Base-by-base conservation (phyloP, 768 basidiomycete genomes). In the Hydnomerulius pinastri region DNA sequence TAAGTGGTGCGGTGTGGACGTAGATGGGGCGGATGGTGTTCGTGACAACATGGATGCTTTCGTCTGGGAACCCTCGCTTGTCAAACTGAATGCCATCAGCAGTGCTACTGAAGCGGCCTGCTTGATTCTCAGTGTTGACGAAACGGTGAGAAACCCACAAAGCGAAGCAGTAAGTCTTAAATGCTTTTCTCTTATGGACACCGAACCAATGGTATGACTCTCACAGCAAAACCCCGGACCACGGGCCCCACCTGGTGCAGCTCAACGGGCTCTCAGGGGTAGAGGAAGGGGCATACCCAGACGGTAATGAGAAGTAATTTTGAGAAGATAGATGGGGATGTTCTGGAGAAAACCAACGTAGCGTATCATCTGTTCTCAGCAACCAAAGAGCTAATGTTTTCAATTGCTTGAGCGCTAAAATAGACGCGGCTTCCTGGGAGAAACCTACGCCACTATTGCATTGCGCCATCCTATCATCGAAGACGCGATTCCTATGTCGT, bases 61-160 rank as follows among this genome's bases (percentile, higher is more conserved):
- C 63, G 96, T 99, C 7, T 98, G 97, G 96, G 97, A 98, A 66
- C 96, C 97, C 13, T 88, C 88, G 55, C 76, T 98, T 51, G 91
- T 98, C 62, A 99, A 98, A 74, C 72, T 85, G 39, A 99, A 99
- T 63, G 97, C 97, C 20, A 86, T 99, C 63, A 87, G 85, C 68
- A 96, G 95, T 63, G 97, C 97, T 5, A 79, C 91, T 9, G 97
- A 99, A 71, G 97, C 97, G 9, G 96, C 97, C 10, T 98, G 91
- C 71, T 70, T 99, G 67, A 92, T 98, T 59, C 73, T 99, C 50
- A 94, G 91, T 57, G 91, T 99, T 3, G 97, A 99, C 63, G 97
- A 99, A 77, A 99, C 97, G 5, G 94, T 98, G 24, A 79, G 90
- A 56, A 96, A 93, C 65, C 96, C 96, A 3, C 92, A 96, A 67